Evolutionary conservation across 371 early-diverging fungal species (phyloP), one percentile per base, ranked within the genome.

Genomic region (Dichotomocladium elegans): DNA sequence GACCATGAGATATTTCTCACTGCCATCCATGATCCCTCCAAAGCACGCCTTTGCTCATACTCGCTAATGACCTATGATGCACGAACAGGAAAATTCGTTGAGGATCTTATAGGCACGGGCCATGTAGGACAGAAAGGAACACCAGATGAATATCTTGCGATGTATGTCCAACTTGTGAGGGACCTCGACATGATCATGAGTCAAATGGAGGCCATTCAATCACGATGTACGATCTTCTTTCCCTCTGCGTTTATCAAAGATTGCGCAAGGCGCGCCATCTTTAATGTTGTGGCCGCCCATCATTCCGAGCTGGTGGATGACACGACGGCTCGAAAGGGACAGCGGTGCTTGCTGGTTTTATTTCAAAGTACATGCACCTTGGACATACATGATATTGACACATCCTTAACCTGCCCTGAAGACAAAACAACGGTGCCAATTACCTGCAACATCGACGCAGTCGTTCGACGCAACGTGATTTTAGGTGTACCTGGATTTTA

Each of bases 401-500:
- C 31, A 3, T 48, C 44, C 22, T 37, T 58, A 14, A 55, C 52
- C 0, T 35, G 33, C 8, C 48, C 63, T 35, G 48, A 60, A 1
- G 17, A 37, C 37, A 43, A 57, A 35, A 26, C 51, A 4, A 35
- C 35, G 2, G 57, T 47, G 7, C 43, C 35, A 0, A 46, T 70
- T 3, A 45, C 70, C 4, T 56, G 58, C 4, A 41, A 55, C 15
- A 34, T 76, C 15, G 70, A 76, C 37, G 15, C 57, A 6, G 12
- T 70, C 1, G 27, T 76, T 10, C 53, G 50, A 10, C 63, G 68
- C 30, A 72, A 72, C 40, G 50, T 76, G 15, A 73, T 70, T 5
- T 28, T 76, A 1, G 63, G 64, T 10, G 60, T 68, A 2, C 56
- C 70, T 0, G 70, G 68, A 3, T 75, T 58, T 29, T 72, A 76